Evolutionary conservation across 1,284 basidiomycete genomes (phyloP).

Genomic region (Neolentinus lepideus): DNA sequence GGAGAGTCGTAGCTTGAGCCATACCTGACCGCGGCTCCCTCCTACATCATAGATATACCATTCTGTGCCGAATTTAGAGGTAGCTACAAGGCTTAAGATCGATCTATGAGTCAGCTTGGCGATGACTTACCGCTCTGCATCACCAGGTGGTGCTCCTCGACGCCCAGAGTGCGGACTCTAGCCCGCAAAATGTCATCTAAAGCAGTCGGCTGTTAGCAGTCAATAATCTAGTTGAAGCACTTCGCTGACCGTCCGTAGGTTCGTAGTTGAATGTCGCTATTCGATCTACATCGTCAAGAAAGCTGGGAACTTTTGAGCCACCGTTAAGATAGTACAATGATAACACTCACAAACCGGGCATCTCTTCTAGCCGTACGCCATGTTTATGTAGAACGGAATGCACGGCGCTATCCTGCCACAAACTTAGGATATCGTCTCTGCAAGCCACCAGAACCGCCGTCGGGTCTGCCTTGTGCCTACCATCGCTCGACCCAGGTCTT

Average conservation of each 20-base stretch:
- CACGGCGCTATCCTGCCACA: slow-evolving; percentile 52
- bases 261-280: slow-evolving; percentile 45
- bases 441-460: slow-evolving; percentile 39
- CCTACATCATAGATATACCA: slow-evolving; percentile 66
- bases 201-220: neutral
- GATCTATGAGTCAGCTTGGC: slow-evolving; percentile 11
- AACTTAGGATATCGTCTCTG: slow-evolving; percentile 47
- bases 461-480: slow-evolving; percentile 31
- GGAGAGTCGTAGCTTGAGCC: neutral
- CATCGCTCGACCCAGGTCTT: slow-evolving; percentile 9
- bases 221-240: neutral
- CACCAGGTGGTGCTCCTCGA: slow-evolving; percentile 58
- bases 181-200: slow-evolving; percentile 56
- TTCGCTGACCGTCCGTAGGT: slow-evolving; percentile 36
- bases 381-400: slow-evolving; percentile 37
- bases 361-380: slow-evolving; percentile 43
- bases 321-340: neutral
- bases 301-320: slow-evolving; percentile 25
- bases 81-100: slow-evolving; percentile 13
- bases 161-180: slow-evolving; percentile 50
- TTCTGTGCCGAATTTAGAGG: slow-evolving; percentile 34
- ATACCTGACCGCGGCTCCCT: slow-evolving; percentile 47
- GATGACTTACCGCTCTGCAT: slow-evolving; percentile 36
- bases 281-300: slow-evolving; percentile 52
- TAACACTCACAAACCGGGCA: slow-evolving; percentile 45